Base-by-base conservation (phyloP, 306 rosid genomes). In the Pterocarpus santalinus region DNA sequence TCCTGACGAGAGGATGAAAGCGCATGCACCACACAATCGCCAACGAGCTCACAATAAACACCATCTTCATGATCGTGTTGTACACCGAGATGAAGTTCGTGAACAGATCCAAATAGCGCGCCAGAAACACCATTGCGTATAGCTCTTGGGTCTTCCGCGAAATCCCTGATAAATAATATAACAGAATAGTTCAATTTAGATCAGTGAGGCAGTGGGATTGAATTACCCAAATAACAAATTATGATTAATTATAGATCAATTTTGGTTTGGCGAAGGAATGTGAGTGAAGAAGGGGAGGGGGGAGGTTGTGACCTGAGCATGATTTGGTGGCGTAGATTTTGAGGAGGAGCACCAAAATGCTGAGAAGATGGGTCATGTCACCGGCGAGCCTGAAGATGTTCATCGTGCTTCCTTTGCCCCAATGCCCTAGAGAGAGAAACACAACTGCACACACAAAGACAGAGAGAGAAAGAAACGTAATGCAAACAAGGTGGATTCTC, bases 291-390 rank as follows among this genome's bases (percentile, higher is more conserved):
- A 14, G 1, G 3, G 55, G 66, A 55, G 22, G 4, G 77, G 9
- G 60, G 56, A 1, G 28, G 28, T 22, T 22, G 28, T 22, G 86
- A 95, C 99, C 99, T 11, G 98, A 90, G 84, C 99, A 95, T 16
- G 99, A 95, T 78, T 90, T 95, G 79, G 99, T 95, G 6, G 99
- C 96, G 83, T 95, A 95, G 81, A 95, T 93, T 89, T 95, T 95
- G 92, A 95, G 99, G 17, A 93, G 92, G 28, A 95, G 91, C 39
- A 95, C 90, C 67, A 95, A 58, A 82, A 95, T 91, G 85, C 99
- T 95, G 89, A 89, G 78, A 78, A 95, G 85, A 84, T 95, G 99
- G 17, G 92, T 91, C 94, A 93, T 89, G 47, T 95, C 99, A n/a
- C 98, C 99, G 77, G 94, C 92, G 83, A 95, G 85, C 83, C 99